Conservation (phyloP, 2,329 filamentous ascomycete genomes). For the Mariannaea sp. region DNA sequence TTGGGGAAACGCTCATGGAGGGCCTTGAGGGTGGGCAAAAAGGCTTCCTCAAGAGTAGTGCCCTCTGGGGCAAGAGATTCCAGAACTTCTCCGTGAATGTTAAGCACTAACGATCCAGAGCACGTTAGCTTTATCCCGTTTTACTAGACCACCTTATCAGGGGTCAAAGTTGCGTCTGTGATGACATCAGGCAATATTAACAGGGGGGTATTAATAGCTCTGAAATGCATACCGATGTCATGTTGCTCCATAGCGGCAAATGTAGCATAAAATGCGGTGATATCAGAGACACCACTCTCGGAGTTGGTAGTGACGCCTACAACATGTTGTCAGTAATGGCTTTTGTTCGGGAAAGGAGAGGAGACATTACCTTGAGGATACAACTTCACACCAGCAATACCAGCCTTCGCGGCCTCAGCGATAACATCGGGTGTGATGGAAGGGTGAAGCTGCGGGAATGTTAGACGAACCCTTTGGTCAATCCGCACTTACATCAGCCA, state of each 20-base stretch:
- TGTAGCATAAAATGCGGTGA: slow-evolving; percentile 74
- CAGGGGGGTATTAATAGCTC: background rate
- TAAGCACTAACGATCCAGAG: slow-evolving; percentile 62
- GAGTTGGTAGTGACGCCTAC: slow-evolving; percentile 68
- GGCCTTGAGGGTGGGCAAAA: slow-evolving; percentile 77
- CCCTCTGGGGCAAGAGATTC: slow-evolving; percentile 53
- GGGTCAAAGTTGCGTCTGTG: background rate
- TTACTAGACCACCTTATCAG: background rate
- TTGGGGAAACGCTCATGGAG: slow-evolving; percentile 78
- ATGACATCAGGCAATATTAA: background rate
- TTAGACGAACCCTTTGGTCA: background rate
- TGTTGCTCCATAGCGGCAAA: slow-evolving; percentile 90
- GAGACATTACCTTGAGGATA: slow-evolving; percentile 57
- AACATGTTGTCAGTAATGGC: background rate
- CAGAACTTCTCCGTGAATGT: slow-evolving; percentile 89
- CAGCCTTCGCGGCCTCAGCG: slow-evolving; percentile 71
- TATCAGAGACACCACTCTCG: slow-evolving; percentile 69
- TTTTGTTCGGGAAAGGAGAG: background rate
- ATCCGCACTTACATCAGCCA: background rate
- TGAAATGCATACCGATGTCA: slow-evolving; percentile 53
- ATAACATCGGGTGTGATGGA: slow-evolving; percentile 72
- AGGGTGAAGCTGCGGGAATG: slow-evolving; percentile 53
- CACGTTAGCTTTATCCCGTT: slow-evolving; percentile 12
- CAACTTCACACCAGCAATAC: slow-evolving; percentile 73
- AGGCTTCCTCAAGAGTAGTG: slow-evolving; percentile 56